Conservation (phyloP, 1,284 basidiomycete genomes). For the Fistulina hepatica region DNA sequence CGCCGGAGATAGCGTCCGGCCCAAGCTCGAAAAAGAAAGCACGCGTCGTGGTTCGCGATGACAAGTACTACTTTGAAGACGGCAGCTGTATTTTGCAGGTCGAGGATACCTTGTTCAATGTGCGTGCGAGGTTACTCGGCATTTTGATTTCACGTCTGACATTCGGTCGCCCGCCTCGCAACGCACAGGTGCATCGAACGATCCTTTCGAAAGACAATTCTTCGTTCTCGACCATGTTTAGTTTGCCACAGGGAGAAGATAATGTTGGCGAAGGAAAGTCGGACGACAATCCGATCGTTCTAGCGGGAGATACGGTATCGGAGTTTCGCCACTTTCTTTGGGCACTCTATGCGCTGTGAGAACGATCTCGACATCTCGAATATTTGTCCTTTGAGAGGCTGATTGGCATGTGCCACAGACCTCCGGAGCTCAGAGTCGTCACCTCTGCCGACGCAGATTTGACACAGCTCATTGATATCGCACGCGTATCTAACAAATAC, state of each 20-base stretch:
- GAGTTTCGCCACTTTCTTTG: slow-evolving; percentile 61
- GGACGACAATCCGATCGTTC: slow-evolving; percentile 51
- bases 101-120: slow-evolving; percentile 54
- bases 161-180: slow-evolving; percentile 1
- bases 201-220: slow-evolving; percentile 52
- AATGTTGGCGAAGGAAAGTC: slow-evolving; percentile 39
- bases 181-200: slow-evolving; percentile 48
- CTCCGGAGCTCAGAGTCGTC: slow-evolving; percentile 41
- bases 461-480: slow-evolving; percentile 46
- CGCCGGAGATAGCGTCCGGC: too few relatives aligned
- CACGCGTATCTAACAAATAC: slow-evolving; percentile 53
- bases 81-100: slow-evolving; percentile 51
- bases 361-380: not conserved
- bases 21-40: too few relatives aligned
- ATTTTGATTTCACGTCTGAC: slow-evolving; percentile 3
- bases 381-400: slow-evolving; percentile 3
- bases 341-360: slow-evolving; percentile 41
- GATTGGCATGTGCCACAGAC: slow-evolving; percentile 27
- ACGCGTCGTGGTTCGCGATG: too few relatives aligned
- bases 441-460: slow-evolving; percentile 39
- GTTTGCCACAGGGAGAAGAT: slow-evolving; percentile 44
- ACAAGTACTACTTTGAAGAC: slow-evolving; percentile 38
- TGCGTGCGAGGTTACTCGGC: slow-evolving; percentile 22
- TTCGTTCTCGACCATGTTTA: slow-evolving; percentile 52
- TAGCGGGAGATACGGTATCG: slow-evolving; percentile 44